phyloP scores from a whole-genome alignment of 176 grass and related monocot genomes.

The Triticum monococcum region DNA sequence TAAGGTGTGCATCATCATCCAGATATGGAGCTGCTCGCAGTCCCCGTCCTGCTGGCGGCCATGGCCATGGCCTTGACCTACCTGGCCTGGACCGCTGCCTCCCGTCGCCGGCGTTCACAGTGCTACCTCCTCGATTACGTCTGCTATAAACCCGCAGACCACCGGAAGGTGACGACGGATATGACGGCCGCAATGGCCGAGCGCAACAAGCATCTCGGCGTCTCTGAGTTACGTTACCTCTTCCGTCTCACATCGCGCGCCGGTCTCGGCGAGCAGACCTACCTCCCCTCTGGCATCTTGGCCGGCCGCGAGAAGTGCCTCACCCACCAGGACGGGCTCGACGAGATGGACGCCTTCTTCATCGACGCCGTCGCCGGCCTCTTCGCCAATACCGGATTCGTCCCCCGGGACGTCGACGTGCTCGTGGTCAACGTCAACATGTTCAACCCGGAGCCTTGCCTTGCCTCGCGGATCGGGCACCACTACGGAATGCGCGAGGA shows the following conservation, averaged over 20 bases:
- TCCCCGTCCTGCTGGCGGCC: not conserved
- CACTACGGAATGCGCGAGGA: constrained; percentile 42
- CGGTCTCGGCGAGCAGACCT: constrained; percentile 48
- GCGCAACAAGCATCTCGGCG: constrained; percentile 24
- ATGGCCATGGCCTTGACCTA: not conserved
- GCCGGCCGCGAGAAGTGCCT: constrained; percentile 35
- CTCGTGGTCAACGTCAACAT: constrained; percentile 40
- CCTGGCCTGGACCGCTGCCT: not conserved
- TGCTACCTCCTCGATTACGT: constrained; percentile 5
- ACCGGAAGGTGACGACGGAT: constrained; percentile 30
- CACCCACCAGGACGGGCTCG: not conserved
- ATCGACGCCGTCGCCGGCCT: constrained; percentile 32
- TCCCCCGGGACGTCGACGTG: constrained; percentile 29
- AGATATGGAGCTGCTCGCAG: not conserved
- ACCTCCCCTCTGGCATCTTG: constrained; percentile 18
- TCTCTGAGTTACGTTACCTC: constrained; percentile 35
- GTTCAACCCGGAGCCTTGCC: constrained; percentile 43
- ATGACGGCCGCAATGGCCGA: not conserved
- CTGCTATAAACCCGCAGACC: constrained; percentile 29
- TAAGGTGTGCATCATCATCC: not conserved
- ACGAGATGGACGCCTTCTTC: constrained; percentile 30
- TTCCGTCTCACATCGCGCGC: constrained; percentile 36
- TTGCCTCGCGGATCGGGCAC: constrained; percentile 26
- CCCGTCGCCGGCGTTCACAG: not conserved
- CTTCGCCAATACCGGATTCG: constrained; percentile 17